A percentile compares a stretch with the other conserved stretches of the same genome.
Evolutionary conservation across 495 filamentous ascomycete genomes (phyloP).

Genomic region (Filosporella fistucella): DNA sequence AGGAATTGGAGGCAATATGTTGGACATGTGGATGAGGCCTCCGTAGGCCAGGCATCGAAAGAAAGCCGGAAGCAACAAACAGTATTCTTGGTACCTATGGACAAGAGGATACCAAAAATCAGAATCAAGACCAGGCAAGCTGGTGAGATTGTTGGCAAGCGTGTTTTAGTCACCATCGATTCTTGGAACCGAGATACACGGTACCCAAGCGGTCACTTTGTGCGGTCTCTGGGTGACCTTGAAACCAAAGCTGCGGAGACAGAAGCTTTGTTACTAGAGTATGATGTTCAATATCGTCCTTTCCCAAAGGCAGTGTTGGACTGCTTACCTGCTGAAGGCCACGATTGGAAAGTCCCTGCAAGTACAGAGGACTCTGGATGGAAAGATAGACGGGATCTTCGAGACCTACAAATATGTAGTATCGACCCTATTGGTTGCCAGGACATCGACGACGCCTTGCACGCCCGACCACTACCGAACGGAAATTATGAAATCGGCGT

Average conservation of each 20-base stretch:
- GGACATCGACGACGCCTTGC: constrained; percentile 96
- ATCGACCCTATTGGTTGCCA: constrained; percentile 96
- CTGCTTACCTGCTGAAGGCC: constrained; percentile 86
- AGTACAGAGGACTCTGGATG: constrained; percentile 76
- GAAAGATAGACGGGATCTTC: constrained; percentile 75
- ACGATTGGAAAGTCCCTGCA: constrained; percentile 86
- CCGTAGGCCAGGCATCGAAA: constrained; percentile 63
- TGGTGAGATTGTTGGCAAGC: constrained; percentile 78
- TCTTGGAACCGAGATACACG: constrained; percentile 89
- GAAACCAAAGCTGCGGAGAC: constrained; percentile 96
- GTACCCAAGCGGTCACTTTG: constrained; percentile 90
- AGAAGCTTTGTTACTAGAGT: constrained; percentile 89
- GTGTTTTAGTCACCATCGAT: constrained; percentile 93
- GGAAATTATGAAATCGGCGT: constrained; percentile 96
- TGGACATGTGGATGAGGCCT: constrained; percentile 85
- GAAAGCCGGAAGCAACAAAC: constrained; percentile 81
- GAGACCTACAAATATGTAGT: constrained; percentile 87
- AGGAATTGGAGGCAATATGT: constrained; percentile 98
- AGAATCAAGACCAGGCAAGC: constrained; percentile 87
- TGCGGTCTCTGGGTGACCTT: constrained; percentile 85
- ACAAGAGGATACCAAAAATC: constrained; percentile 95
- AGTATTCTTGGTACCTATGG: constrained; percentile 94
- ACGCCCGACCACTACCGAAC: constrained; percentile 78
- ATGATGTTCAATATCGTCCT: constrained; percentile 95
- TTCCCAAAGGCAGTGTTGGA: constrained; percentile 94